Base-by-base conservation (phyloP, 768 basidiomycete species). In the Termitomyces bulborhizus region DNA sequence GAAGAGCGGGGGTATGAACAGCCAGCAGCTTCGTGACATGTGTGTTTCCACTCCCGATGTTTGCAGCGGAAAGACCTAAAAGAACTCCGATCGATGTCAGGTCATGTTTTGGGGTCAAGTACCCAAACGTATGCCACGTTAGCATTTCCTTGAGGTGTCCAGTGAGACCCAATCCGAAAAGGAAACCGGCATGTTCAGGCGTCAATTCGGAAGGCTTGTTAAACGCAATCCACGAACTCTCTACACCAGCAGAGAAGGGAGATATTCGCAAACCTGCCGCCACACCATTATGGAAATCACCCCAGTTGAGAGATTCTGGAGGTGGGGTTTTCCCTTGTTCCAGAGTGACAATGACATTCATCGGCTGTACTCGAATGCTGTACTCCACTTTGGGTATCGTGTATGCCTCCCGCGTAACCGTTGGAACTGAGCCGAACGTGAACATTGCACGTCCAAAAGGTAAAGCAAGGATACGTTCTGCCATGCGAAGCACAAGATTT, bases 261-360 rank as follows among this genome's bases (percentile, higher is more conserved):
- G 88, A 84, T 48, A 98, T 84, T 6, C 91, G 85, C 43, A 99
- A 69, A 3, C 88, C 97, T 4, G 93, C 90, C 7, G 93, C 93
- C 0, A 97, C 96, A 9, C 97, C 97, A 59, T 96, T 94, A 70
- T 98, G 94, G 70, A 99, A 99, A 57, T 95, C 90, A n/a, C 91
- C 93, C 97, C 96, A 99, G 50, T 77, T 81, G 5, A 82, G 70
- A 31, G 85, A 86, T 42, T 98, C 95, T 0, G 71, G 61, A n/a
- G 46, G 29, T 0, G 80, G 75, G 56, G 93, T 80, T 66, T 91
- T 89, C 18, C 85, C 85, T n/a, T 75, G 65, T 55, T 92, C 90
- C 0, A 86, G 83, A 15, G 78, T 68, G 32, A 86, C 77, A 8
- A 77, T 74, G 37, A 84, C 68, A 62, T 89, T 90, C 51, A 84